These are phyloP conservation scores for Lagerstroemia speciosa DNA, from an alignment of 345 rosid genomes.

Conservation along the genomic window DNA sequence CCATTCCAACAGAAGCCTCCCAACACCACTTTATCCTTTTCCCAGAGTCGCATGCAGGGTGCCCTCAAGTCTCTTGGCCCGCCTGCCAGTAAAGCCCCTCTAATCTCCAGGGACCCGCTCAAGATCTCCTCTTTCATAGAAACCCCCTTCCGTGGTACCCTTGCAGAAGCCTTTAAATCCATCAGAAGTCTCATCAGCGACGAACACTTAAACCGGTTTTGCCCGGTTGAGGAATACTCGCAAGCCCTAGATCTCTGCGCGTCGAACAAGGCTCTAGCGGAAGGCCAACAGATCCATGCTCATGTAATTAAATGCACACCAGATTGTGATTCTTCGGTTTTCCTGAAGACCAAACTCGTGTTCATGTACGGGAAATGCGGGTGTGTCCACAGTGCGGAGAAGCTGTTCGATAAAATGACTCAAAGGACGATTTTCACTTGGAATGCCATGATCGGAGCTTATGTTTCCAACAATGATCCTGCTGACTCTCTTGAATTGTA, in stretches of 20 bases:
- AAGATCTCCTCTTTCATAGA: background rate
- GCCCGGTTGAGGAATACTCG: slow-evolving; percentile 10
- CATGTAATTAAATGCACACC: slow-evolving; percentile 31
- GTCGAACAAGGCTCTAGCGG: slow-evolving; percentile 6
- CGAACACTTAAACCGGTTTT: background rate
- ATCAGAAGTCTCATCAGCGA: slow-evolving; percentile 3
- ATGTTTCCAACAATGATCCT: slow-evolving; percentile 46
- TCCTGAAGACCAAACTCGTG: slow-evolving; percentile 58
- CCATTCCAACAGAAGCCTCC: background rate
- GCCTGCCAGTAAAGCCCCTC: background rate
- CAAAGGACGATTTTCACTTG: slow-evolving; percentile 54
- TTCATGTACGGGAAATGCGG: slow-evolving; percentile 66
- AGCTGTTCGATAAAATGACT: slow-evolving; percentile 56
- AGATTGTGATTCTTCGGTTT: slow-evolving; percentile 14
- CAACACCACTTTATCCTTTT: background rate
- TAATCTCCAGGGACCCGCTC: background rate
- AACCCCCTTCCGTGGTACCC: slow-evolving; percentile 1
- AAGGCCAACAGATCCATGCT: slow-evolving; percentile 30
- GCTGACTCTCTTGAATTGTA: slow-evolving; percentile 38
- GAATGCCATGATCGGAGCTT: slow-evolving; percentile 72
- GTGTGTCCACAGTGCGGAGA: slow-evolving; percentile 38
- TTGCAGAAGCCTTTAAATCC: slow-evolving; percentile 5
- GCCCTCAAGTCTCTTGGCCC: background rate
- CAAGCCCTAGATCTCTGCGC: slow-evolving; percentile 12
- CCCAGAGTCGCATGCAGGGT: background rate